Conservation (phyloP, 805 yeast species). For the Zygosaccharomyces gambellarensis region DNA sequence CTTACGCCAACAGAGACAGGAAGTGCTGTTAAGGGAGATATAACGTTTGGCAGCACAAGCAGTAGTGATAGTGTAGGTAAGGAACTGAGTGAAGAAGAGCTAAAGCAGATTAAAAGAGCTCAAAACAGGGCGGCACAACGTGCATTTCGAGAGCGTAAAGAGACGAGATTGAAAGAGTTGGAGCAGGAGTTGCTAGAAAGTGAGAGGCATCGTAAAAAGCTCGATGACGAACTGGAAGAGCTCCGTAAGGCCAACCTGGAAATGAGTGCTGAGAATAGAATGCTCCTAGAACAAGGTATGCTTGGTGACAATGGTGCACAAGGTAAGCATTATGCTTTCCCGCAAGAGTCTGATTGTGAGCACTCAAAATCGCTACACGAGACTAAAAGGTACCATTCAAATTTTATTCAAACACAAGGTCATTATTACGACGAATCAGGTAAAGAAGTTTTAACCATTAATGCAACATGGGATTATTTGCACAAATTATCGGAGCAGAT, state of each 20-base stretch:
- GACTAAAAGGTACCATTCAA: constrained; percentile 1
- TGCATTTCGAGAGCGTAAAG: constrained; percentile 81
- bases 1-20: neutral
- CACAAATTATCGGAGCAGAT: constrained; percentile 45
- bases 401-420: constrained; percentile 1
- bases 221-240: constrained; percentile 46
- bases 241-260: constrained; percentile 51
- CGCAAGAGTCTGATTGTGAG: constrained; percentile 20
- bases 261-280: constrained; percentile 58
- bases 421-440: constrained; percentile 30
- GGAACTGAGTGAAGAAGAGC: constrained; percentile 33
- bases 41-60: neutral
- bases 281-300: constrained; percentile 32
- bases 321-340: constrained; percentile 30
- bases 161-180: constrained; percentile 62
- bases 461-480: constrained; percentile 82
- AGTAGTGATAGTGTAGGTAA: neutral
- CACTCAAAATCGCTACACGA: constrained; percentile 21
- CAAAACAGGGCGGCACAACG: constrained; percentile 85
- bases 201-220: constrained; percentile 48
- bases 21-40: neutral
- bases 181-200: constrained; percentile 53
- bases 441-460: constrained; percentile 55
- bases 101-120: constrained; percentile 58
- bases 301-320: neutral